Conservation (phyloP, 2,329 filamentous ascomycete species). For the Scedosporium apiospermum region DNA sequence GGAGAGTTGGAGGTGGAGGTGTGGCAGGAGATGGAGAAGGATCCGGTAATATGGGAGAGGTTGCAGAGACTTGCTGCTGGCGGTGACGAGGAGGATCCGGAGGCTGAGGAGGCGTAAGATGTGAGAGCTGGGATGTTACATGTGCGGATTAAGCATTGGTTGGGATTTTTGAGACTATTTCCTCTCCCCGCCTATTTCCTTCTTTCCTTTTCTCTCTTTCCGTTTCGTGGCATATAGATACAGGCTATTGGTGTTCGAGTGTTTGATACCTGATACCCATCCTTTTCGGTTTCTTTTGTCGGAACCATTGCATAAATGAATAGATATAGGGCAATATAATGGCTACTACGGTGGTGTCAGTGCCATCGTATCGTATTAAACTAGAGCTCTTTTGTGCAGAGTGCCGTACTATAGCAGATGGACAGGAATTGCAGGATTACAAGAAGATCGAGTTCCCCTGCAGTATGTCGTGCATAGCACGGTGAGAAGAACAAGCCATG, state of each 20-base stretch:
- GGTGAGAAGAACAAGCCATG: no score
- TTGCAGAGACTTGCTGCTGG: slow-evolving; percentile 18
- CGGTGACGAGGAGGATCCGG: neutral
- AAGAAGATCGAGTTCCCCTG: no score
- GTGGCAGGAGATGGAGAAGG: slow-evolving; percentile 50
- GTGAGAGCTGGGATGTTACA: no score
- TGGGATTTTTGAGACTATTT: no score
- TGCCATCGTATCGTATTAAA: no score
- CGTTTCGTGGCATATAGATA: neutral
- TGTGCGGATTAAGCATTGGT: no score
- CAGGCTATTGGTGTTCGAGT: neutral
- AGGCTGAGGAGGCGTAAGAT: neutral
- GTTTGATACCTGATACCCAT: neutral
- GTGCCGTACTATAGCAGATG: no score
- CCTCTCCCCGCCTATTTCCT: neutral
- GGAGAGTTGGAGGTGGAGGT: slow-evolving; percentile 27
- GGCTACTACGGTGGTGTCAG: neutral
- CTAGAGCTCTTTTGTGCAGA: no score
- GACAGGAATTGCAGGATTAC: no score
- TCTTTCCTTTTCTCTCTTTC: neutral
- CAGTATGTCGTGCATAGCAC: no score
- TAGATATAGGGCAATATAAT: neutral
- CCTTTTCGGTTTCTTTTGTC: neutral
- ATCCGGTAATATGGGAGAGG: slow-evolving; percentile 31
- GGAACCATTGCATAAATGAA: neutral